phyloP scores from a whole-genome alignment of 352 stramenopile species.

The Globisporangium splendens region DNA sequence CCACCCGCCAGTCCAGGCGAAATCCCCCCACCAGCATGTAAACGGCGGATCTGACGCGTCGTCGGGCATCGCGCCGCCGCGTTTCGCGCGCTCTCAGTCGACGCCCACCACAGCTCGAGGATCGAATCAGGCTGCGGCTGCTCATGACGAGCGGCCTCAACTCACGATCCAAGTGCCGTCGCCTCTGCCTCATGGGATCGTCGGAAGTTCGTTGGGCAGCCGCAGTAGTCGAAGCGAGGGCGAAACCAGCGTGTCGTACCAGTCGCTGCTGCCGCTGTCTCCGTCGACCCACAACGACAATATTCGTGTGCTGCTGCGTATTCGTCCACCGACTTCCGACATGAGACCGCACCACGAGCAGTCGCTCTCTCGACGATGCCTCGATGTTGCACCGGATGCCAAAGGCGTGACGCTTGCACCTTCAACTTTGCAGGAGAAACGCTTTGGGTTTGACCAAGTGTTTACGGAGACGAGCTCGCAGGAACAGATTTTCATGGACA shows the following conservation, averaged over 20 bases:
- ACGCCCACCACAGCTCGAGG: conserved; percentile 6
- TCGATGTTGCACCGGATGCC: conserved; percentile 56
- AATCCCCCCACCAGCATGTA: neutral
- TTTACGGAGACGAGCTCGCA: conserved; percentile 70
- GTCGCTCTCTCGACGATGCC: conserved; percentile 27
- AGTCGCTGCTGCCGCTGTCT: conserved; percentile 10
- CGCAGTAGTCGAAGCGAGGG: conserved; percentile 7
- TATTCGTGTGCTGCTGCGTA: conserved; percentile 73
- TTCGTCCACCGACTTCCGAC: conserved; percentile 38
- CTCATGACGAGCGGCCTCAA: conserved; percentile 11
- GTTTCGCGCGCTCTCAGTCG: conserved; percentile 18
- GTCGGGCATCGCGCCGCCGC: conserved; percentile 5
- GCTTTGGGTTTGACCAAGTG: conserved; percentile 83
- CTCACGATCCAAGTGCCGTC: conserved; percentile 17
- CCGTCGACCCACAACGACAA: conserved; percentile 36
- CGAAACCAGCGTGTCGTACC: conserved; percentile 15
- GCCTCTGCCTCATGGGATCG: conserved; percentile 1
- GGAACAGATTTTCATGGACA: conserved; percentile 78
- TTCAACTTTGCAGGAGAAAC: conserved; percentile 63
- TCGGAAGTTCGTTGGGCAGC: conserved; percentile 3
- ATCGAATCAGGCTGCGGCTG: conserved; percentile 5
- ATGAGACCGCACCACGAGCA: conserved; percentile 16
- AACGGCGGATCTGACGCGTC: conserved; percentile 1
- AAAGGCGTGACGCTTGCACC: conserved; percentile 61
- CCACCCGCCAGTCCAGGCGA: conserved; percentile 2